phyloP scores from a whole-genome alignment of 306 rosid species.

The Morella rubra region DNA sequence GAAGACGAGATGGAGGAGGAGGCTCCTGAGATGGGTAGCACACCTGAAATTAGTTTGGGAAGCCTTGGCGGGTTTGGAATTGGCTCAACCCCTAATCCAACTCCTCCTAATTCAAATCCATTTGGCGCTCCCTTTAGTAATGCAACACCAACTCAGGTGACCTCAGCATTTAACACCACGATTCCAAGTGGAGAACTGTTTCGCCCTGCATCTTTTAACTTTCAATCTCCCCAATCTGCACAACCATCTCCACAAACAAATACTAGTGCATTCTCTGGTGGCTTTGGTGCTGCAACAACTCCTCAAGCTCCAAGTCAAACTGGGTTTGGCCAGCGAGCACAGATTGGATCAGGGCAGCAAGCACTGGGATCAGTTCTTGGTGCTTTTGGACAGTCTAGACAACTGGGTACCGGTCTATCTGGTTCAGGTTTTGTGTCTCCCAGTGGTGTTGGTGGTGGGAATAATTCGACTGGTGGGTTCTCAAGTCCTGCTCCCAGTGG shows the following conservation, averaged over 20 bases:
- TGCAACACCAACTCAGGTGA: constrained; percentile 34
- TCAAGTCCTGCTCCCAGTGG: constrained; percentile 43
- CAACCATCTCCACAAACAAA: constrained; percentile 49
- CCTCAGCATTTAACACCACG: constrained; percentile 45
- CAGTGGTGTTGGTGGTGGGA: constrained; percentile 55
- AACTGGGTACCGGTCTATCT: constrained; percentile 61
- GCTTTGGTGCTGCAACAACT: constrained; percentile 48
- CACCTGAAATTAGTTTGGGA: constrained; percentile 54
- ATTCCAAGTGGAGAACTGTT: constrained; percentile 69
- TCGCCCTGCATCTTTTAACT: constrained; percentile 80
- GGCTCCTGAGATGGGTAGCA: constrained; percentile 65
- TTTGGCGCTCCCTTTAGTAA: constrained; percentile 75
- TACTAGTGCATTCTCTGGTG: constrained; percentile 56
- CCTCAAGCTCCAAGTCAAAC: constrained; percentile 48
- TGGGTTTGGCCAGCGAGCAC: constrained; percentile 73
- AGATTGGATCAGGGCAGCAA: constrained; percentile 79
- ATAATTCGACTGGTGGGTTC: constrained; percentile 32
- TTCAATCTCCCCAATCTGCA: constrained; percentile 56
- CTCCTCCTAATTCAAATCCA: constrained; percentile 62
- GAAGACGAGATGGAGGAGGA: constrained; percentile 98
- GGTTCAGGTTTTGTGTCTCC: constrained; percentile 63
- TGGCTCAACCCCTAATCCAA: constrained; percentile 47
- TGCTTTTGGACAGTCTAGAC: constrained; percentile 91
- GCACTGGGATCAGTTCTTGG: constrained; percentile 89
- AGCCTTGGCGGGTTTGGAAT: constrained; percentile 63